These are phyloP conservation scores for Botryotinia convoluta DNA, from an alignment of 2,329 filamentous ascomycete genomes.

Conservation along the genomic window DNA sequence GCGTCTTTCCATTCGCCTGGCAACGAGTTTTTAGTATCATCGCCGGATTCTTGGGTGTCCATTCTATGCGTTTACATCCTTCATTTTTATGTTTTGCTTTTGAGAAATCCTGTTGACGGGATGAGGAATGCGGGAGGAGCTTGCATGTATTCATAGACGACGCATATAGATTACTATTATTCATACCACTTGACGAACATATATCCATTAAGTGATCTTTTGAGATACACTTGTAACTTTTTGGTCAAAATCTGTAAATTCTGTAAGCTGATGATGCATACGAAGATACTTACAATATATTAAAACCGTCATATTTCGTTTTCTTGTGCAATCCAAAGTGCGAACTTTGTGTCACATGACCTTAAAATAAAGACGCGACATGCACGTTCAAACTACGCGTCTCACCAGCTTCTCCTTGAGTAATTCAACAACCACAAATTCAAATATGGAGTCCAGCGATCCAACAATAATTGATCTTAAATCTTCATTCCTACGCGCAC, in stretches of 20 bases:
- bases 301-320: neutral
- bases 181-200: neutral
- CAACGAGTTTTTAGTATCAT: neutral
- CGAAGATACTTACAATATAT: neutral
- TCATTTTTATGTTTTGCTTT: neutral
- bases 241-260: neutral
- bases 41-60: neutral
- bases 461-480: slow-evolving; percentile 61
- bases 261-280: neutral
- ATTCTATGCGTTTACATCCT: neutral
- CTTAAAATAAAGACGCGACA: neutral
- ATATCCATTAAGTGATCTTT: neutral
- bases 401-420: neutral
- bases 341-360: neutral
- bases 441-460: slow-evolving; percentile 1
- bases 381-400: neutral
- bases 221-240: neutral
- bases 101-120: neutral
- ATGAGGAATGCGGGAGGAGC: neutral
- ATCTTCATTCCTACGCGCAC: slow-evolving; percentile 48
- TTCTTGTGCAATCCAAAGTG: neutral
- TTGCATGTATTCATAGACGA: neutral
- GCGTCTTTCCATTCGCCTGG: neutral
- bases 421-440: neutral
- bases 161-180: neutral